Percentiles rank a stretch among this genome's conserved stretches.
Evolutionary conservation across 2,329 filamentous ascomycete genomes (phyloP).

Genomic region (Phoma sp.): DNA sequence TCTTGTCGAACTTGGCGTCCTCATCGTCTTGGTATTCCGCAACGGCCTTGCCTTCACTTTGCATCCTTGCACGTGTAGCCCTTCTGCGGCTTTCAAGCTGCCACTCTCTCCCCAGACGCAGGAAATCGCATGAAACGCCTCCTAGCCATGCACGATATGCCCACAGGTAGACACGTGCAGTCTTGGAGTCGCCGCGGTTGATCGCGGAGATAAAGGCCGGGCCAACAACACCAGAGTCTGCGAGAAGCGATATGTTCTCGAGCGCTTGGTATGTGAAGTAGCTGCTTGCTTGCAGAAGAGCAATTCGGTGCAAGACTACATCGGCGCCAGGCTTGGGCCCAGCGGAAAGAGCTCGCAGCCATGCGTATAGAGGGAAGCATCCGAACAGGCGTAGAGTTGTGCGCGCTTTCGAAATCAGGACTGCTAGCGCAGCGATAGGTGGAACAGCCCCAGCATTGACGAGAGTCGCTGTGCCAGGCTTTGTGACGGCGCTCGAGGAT

Average conservation of each 20-base stretch:
- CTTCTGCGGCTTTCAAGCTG: constrained; percentile 49
- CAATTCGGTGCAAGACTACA: constrained; percentile 50
- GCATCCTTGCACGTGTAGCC: constrained; percentile 34
- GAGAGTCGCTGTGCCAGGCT: constrained; percentile 31
- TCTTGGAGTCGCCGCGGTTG: constrained; percentile 44
- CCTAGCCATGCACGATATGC: constrained; percentile 53
- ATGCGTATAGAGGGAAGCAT: constrained; percentile 53
- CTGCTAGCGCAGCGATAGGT: constrained; percentile 43
- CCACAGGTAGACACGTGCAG: constrained; percentile 48
- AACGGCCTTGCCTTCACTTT: constrained; percentile 34
- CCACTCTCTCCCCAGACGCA: constrained; percentile 51
- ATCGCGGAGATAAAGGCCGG: constrained; percentile 43
- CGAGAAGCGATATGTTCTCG: constrained; percentile 53
- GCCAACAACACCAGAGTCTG: constrained; percentile 50
- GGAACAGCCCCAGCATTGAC: constrained; percentile 39
- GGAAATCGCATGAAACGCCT: constrained; percentile 52
- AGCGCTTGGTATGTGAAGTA: constrained; percentile 53
- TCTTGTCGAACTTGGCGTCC: constrained; percentile 45
- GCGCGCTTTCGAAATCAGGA: constrained; percentile 50
- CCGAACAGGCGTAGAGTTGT: constrained; percentile 54
- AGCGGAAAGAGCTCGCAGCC: constrained; percentile 49
- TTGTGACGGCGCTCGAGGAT: constrained; percentile 34
- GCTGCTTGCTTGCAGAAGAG: constrained; percentile 49
- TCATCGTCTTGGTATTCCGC: constrained; percentile 45
- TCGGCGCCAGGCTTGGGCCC: constrained; percentile 52